Conservation (phyloP, 169 alveolate species). For the Eimeria necatrix region DNA sequence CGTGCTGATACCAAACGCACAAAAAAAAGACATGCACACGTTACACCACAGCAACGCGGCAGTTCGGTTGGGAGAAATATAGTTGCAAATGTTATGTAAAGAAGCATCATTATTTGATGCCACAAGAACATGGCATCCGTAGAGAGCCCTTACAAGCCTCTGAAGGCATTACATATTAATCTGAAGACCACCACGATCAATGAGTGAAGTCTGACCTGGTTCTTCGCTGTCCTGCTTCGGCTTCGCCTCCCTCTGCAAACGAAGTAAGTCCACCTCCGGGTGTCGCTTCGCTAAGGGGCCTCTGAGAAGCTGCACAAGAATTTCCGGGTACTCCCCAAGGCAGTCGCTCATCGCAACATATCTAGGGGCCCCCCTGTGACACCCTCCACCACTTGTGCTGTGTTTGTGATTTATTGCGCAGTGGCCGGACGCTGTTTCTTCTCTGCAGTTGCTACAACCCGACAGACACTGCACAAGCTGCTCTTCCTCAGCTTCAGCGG, state of each 20-base stretch:
- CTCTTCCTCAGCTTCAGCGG: conserved; percentile 19
- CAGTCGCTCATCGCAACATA: conserved; percentile 8
- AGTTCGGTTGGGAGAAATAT: background rate
- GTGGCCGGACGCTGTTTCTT: background rate
- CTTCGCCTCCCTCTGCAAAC: background rate
- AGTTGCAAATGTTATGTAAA: background rate
- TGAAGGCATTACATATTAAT: too few species aligned
- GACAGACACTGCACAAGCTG: background rate
- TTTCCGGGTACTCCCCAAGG: conserved; percentile 2
- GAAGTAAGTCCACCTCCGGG: background rate
- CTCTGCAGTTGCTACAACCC: background rate
- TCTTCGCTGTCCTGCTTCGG: background rate
- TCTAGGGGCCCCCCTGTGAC: background rate
- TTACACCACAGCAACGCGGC: background rate
- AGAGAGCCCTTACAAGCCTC: background rate
- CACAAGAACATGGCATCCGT: background rate
- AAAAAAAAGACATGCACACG: background rate
- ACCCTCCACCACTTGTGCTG: background rate
- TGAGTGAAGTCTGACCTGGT: background rate
- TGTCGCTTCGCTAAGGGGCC: background rate
- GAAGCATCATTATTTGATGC: background rate
- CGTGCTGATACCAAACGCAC: background rate
- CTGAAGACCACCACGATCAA: too few species aligned
- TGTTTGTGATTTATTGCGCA: background rate
- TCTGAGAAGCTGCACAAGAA: conserved; percentile 36